Evolutionary conservation across 441 rosid genomes (phyloP).

Genomic region (Gossypium schwendimanii): DNA sequence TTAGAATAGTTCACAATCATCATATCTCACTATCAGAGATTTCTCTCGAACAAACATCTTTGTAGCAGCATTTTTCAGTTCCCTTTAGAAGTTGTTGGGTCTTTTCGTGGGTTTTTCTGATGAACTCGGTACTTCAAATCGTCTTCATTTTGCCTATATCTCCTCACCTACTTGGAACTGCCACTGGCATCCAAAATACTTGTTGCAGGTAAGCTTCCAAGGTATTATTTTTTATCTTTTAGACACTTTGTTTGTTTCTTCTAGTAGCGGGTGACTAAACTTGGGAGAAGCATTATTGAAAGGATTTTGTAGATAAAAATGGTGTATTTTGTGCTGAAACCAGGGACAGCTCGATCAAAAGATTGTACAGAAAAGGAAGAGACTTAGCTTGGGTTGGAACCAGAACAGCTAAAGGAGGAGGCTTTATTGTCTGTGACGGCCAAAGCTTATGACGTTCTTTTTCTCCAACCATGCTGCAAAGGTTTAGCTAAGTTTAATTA

Average conservation of each 20-base stretch:
- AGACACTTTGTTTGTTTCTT: neutral
- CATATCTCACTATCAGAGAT: neutral
- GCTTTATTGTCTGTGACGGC: slow-evolving; percentile 11
- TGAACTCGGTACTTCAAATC: slow-evolving; percentile 22
- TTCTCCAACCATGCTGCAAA: no score
- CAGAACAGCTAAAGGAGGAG: slow-evolving; percentile 26
- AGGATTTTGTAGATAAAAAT: slow-evolving; percentile 26
- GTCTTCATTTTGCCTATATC: slow-evolving; percentile 37
- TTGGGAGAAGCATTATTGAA: slow-evolving; percentile 36
- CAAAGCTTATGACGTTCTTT: no score
- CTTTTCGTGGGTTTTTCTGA: neutral
- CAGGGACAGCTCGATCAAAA: slow-evolving; percentile 47
- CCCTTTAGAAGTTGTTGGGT: neutral
- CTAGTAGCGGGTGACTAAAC: slow-evolving; percentile 26
- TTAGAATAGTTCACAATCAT: neutral
- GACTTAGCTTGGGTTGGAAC: slow-evolving; percentile 33
- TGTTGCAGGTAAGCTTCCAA: no score
- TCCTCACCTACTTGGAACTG: slow-evolving; percentile 28
- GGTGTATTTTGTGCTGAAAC: slow-evolving; percentile 38
- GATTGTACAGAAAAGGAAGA: slow-evolving; percentile 28
- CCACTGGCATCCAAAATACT: slow-evolving; percentile 17
- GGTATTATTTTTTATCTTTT: no score
- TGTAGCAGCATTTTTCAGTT: neutral
- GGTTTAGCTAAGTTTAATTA: no score
- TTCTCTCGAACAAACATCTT: neutral